phyloP scores from a whole-genome alignment of 345 rosid genomes.

The Tarenaya hassleriana region DNA sequence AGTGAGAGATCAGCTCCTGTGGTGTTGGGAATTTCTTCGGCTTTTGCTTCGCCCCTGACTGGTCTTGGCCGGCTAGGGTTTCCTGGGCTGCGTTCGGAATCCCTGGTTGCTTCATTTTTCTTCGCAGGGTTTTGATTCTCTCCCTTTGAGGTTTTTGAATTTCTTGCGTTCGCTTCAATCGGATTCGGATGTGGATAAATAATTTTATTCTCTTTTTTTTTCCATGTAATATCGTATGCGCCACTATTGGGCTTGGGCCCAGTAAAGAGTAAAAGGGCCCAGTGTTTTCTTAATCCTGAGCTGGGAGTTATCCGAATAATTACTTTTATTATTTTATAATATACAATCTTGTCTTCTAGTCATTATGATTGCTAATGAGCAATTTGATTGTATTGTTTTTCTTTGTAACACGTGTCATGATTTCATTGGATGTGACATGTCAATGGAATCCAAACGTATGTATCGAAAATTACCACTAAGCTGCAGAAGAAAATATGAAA shows the following conservation, averaged over 20 bases:
- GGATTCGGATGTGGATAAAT: too few species aligned
- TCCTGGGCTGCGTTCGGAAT: constrained; percentile 29
- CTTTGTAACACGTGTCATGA: constrained; percentile 6
- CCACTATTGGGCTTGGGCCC: too few species aligned
- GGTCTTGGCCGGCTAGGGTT: constrained; percentile 19
- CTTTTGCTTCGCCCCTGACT: constrained; percentile 24
- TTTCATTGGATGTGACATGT: constrained; percentile 26
- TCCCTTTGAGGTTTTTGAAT: too few species aligned
- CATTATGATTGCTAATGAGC: too few species aligned
- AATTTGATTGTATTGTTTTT: not conserved
- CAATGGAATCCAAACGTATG: constrained; percentile 16
- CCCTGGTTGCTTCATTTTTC: constrained; percentile 40
- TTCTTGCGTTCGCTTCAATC: too few species aligned
- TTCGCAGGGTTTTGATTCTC: constrained; percentile 1
- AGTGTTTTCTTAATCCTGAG: too few species aligned
- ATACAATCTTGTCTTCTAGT: too few species aligned
- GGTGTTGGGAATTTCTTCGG: constrained; percentile 51
- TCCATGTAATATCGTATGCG: too few species aligned
- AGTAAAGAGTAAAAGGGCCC: too few species aligned
- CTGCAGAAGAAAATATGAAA: not conserved
- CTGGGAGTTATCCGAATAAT: too few species aligned
- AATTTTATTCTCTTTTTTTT: too few species aligned
- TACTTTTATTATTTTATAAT: too few species aligned
- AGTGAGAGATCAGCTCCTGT: constrained; percentile 72
- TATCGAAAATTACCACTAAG: constrained; percentile 11